These are phyloP conservation scores for Pseudognaphalium luteoalbum DNA, from an alignment of 129 eudicot genomes.

Conservation along the genomic window DNA sequence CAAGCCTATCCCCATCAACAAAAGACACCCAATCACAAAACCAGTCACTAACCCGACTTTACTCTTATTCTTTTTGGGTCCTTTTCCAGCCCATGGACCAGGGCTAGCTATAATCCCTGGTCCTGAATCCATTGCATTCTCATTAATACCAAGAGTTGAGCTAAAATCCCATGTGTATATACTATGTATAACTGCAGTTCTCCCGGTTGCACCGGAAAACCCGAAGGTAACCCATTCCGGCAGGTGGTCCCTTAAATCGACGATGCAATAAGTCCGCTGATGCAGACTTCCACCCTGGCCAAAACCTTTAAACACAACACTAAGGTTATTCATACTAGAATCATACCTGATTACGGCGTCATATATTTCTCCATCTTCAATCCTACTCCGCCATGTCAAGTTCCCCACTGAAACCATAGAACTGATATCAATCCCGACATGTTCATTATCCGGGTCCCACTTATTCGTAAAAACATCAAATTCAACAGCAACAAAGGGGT, in stretches of 20 bases:
- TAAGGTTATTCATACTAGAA: constrained; percentile 33
- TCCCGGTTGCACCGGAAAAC: constrained; percentile 52
- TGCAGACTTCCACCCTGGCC: not conserved
- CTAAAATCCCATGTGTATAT: constrained; percentile 48
- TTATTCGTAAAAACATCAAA: constrained; percentile 41
- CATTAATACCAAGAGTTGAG: constrained; percentile 33
- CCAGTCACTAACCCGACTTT: constrained; percentile 25
- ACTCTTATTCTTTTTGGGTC: constrained; percentile 15
- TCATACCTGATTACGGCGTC: constrained; percentile 45
- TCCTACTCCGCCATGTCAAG: constrained; percentile 37
- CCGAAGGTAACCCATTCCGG: constrained; percentile 51
- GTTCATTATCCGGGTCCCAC: constrained; percentile 46
- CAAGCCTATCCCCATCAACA: constrained; percentile 22
- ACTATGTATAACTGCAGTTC: constrained; percentile 33
- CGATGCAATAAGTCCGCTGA: constrained; percentile 33
- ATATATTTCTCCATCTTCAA: constrained; percentile 26
- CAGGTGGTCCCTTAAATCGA: constrained; percentile 46
- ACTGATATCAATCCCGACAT: constrained; percentile 51
- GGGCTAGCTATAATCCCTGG: not conserved
- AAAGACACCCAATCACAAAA: constrained; percentile 25
- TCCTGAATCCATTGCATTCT: constrained; percentile 15
- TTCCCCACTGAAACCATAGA: constrained; percentile 36
- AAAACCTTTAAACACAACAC: constrained; percentile 37
- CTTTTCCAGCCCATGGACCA: not conserved
- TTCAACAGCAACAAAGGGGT: constrained; percentile 55